Percentiles rank a stretch among this genome's conserved stretches.
phyloP scores from a whole-genome alignment of 2,329 filamentous ascomycete species.

The Aspergillus proliferans region DNA sequence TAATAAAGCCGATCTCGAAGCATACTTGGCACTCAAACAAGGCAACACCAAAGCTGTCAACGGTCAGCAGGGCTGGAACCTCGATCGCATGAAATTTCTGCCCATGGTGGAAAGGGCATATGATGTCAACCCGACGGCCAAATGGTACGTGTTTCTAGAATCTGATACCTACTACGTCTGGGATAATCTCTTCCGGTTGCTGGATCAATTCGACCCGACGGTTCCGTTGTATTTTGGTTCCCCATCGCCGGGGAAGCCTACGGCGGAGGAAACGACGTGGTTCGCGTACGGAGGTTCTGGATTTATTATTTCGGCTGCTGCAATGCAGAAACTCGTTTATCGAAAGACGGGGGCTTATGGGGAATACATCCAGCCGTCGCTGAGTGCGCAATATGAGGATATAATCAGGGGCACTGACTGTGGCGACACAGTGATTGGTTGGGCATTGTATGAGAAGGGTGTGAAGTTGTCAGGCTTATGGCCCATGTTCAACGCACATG shows the following conservation, averaged over 20 bases:
- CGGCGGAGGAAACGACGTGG: slow-evolving; percentile 41
- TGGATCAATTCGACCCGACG: slow-evolving; percentile 41
- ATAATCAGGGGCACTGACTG: slow-evolving; percentile 45
- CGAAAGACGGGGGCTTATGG: slow-evolving; percentile 15
- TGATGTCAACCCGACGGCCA: slow-evolving; percentile 38
- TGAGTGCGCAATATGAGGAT: slow-evolving; percentile 20
- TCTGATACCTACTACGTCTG: slow-evolving; percentile 53
- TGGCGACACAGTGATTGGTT: slow-evolving; percentile 49
- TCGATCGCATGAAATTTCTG: slow-evolving; percentile 54
- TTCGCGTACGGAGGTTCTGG: slow-evolving; percentile 50
- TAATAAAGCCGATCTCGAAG: slow-evolving; percentile 31
- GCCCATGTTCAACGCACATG: slow-evolving; percentile 45
- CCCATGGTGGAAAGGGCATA: slow-evolving; percentile 47
- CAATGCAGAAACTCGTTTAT: slow-evolving; percentile 32
- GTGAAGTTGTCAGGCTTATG: slow-evolving; percentile 44
- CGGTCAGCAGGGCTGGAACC: slow-evolving; percentile 31
- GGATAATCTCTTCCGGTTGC: slow-evolving; percentile 47
- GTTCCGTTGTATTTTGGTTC: slow-evolving; percentile 46
- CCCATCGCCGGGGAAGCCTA: slow-evolving; percentile 31
- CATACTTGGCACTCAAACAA: slow-evolving; percentile 32
- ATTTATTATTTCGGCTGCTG: slow-evolving; percentile 44
- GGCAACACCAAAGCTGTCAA: slow-evolving; percentile 23
- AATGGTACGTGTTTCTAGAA: slow-evolving; percentile 55
- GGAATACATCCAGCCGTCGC: slow-evolving; percentile 32
- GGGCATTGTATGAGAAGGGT: slow-evolving; percentile 41